These are phyloP conservation scores for Coemansia sp. DNA, from an alignment of 192 early-diverging fungal genomes.

Conservation along the genomic window DNA sequence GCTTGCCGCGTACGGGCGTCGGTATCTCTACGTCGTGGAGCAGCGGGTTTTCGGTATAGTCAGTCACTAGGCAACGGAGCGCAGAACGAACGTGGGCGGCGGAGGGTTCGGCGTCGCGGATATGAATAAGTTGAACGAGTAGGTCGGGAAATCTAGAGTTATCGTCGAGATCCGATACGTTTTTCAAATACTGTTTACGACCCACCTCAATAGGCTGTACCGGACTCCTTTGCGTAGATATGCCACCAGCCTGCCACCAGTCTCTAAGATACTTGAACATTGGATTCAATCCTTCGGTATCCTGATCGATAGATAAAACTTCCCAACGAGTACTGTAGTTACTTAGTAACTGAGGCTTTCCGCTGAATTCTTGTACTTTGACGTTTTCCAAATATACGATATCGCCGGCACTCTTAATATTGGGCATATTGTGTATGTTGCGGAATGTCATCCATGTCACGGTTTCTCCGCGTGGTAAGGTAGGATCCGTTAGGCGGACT, in stretches of 20 bases:
- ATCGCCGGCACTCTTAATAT: conserved; percentile 15
- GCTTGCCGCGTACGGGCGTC: background rate
- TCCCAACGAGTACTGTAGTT: conserved; percentile 17
- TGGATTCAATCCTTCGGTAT: background rate
- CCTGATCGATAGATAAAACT: background rate
- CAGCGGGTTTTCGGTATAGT: conserved; percentile 22
- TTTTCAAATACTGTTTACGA: conserved; percentile 5
- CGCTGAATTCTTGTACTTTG: conserved; percentile 5
- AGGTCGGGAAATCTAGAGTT: conserved; percentile 15
- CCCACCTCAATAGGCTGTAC: too few relatives aligned
- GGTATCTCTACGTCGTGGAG: background rate
- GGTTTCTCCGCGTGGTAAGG: background rate
- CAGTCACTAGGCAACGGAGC: conserved; percentile 19
- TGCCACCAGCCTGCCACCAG: conserved; percentile 17
- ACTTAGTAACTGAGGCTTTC: conserved; percentile 2
- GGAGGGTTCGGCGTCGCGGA: background rate
- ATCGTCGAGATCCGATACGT: background rate
- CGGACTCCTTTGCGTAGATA: too few relatives aligned
- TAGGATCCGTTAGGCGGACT: conserved; percentile 20
- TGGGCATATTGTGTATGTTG: conserved; percentile 12
- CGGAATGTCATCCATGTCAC: conserved; percentile 13
- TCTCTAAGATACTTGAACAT: conserved; percentile 13
- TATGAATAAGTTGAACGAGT: conserved; percentile 17
- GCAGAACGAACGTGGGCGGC: background rate
- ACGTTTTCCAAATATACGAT: conserved; percentile 20